Conservation (phyloP, 2,329 filamentous ascomycete genomes). For the Rasamsonia emersonii region DNA sequence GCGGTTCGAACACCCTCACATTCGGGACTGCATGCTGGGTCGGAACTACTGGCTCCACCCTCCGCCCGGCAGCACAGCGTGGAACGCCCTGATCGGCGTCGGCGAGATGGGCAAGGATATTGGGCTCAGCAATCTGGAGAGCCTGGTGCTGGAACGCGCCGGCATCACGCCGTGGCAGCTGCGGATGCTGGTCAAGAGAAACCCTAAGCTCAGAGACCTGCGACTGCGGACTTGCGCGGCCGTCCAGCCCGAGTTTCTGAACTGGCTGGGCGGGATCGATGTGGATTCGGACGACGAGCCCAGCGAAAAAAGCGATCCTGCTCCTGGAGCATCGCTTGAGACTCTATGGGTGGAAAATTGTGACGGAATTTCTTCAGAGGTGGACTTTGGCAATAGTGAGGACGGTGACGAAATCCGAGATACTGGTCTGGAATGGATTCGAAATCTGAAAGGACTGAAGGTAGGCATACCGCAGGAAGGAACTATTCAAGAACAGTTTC, state of each 20-base stretch:
- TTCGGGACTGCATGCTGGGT: constrained; percentile 22
- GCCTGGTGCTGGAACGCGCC: constrained; percentile 22
- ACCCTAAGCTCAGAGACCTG: constrained; percentile 19
- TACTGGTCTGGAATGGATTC: constrained; percentile 20
- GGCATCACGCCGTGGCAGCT: constrained; percentile 28
- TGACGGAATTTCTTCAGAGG: constrained; percentile 11
- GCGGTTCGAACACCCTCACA: constrained; percentile 26
- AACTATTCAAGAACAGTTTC: neutral
- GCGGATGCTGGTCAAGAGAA: constrained; percentile 22
- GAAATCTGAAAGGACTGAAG: constrained; percentile 14
- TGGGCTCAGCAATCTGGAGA: constrained; percentile 18
- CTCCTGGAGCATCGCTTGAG: constrained; percentile 16
- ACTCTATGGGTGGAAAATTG: constrained; percentile 23
- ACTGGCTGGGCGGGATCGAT: constrained; percentile 23
- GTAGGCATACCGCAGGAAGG: constrained; percentile 10
- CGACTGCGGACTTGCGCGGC: constrained; percentile 25
- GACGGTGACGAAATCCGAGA: constrained; percentile 7
- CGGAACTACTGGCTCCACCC: constrained; percentile 21
- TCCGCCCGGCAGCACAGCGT: constrained; percentile 18
- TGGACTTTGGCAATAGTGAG: constrained; percentile 8
- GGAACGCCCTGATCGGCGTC: constrained; percentile 24
- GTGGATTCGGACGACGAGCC: constrained; percentile 9
- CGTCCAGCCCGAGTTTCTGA: constrained; percentile 24
- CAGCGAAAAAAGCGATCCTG: constrained; percentile 2
- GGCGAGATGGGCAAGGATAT: constrained; percentile 13